These are phyloP conservation scores for Cicer chorassanicum DNA, from an alignment of 306 rosid species.

Conservation along the genomic window DNA sequence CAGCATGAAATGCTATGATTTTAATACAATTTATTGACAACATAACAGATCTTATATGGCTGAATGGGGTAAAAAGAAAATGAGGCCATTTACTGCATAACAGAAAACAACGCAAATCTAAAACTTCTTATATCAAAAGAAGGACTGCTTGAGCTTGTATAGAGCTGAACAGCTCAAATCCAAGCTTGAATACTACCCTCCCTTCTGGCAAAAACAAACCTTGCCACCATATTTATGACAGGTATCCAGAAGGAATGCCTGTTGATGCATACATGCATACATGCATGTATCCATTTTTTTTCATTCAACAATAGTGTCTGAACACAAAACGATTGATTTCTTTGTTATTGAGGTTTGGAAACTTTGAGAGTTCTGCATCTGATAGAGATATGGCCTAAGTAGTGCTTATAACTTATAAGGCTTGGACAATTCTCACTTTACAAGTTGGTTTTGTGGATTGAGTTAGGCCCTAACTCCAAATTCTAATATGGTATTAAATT, in stretches of 20 bases:
- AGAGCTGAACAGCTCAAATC: constrained; percentile 12
- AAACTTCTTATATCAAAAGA: neutral
- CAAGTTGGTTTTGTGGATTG: neutral
- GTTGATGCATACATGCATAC: neutral
- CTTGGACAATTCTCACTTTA: neutral
- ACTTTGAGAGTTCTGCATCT: neutral
- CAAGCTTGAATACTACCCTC: constrained; percentile 12
- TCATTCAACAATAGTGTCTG: constrained; percentile 17
- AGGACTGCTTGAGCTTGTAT: neutral
- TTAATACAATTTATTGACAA: constrained; percentile 8
- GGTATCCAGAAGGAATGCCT: neutral
- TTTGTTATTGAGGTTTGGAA: neutral
- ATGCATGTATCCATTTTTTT: neutral
- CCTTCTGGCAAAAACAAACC: neutral
- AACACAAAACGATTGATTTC: neutral
- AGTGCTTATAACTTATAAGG: neutral
- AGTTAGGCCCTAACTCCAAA: neutral
- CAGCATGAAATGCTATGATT: constrained; percentile 24
- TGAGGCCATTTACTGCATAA: neutral
- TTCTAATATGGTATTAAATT: neutral
- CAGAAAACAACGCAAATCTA: constrained; percentile 12
- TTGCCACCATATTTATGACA: neutral
- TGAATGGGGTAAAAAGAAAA: neutral
- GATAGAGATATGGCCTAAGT: neutral
- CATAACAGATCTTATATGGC: neutral